These are phyloP conservation scores for Eucalyptus shirleyi DNA, from an alignment of 345 rosid genomes.

Conservation along the genomic window DNA sequence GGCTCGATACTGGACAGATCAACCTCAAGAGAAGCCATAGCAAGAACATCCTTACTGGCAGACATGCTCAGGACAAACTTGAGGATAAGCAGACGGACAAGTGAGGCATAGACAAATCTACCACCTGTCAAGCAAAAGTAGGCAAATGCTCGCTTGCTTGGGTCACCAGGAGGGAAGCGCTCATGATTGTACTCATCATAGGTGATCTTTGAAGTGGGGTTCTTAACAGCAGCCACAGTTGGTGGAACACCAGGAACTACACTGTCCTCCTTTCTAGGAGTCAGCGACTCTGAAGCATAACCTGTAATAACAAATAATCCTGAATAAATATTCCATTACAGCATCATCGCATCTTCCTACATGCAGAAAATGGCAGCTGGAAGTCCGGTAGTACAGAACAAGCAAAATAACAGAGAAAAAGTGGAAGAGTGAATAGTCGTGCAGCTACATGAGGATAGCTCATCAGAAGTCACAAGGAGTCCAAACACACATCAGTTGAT, in stretches of 20 bases:
- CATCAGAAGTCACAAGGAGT: background rate
- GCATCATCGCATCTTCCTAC: background rate
- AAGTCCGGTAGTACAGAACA: background rate
- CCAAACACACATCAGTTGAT: background rate
- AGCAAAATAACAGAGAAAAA: background rate
- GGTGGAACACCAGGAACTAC: slow-evolving; percentile 27
- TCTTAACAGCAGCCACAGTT: slow-evolving; percentile 67
- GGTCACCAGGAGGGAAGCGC: slow-evolving; percentile 90
- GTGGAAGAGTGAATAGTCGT: background rate
- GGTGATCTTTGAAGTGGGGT: slow-evolving; percentile 70
- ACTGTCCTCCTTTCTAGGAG: slow-evolving; percentile 29
- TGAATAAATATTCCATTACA: background rate
- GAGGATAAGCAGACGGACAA: slow-evolving; percentile 71
- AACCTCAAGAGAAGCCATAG: slow-evolving; percentile 87
- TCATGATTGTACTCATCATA: slow-evolving; percentile 80
- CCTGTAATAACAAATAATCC: slow-evolving; percentile 18
- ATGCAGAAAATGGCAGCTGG: background rate
- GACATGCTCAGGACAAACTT: slow-evolving; percentile 92
- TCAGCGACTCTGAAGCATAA: slow-evolving; percentile 39
- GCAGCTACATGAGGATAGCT: background rate
- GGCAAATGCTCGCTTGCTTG: slow-evolving; percentile 95
- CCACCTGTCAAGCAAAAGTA: slow-evolving; percentile 88
- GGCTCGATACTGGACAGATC: slow-evolving; percentile 87
- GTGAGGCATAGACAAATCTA: slow-evolving; percentile 78
- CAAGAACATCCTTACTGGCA: slow-evolving; percentile 94